Evolutionary conservation across 768 basidiomycete species (phyloP).

Genomic region (Naganishia randhawae): DNA sequence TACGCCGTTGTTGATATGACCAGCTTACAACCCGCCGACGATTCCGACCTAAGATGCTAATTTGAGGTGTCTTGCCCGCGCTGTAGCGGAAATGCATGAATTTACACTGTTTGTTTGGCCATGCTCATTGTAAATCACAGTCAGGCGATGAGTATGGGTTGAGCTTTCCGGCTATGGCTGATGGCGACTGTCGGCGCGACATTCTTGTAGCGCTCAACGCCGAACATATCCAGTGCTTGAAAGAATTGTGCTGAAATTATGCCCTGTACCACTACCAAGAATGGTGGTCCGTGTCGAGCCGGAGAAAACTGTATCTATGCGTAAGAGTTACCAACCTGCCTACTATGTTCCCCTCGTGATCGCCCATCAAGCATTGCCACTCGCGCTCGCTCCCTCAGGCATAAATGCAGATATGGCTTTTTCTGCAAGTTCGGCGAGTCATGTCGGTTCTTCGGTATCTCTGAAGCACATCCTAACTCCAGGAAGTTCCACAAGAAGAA

Average conservation of each 20-base stretch:
- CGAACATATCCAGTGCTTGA: slow-evolving; percentile 3
- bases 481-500: not conserved
- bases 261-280: not conserved
- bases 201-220: not conserved
- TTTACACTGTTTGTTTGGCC: not conserved
- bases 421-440: slow-evolving; percentile 4
- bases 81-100: not conserved
- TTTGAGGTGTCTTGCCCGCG: not conserved
- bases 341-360: not conserved
- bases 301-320: slow-evolving; percentile 12
- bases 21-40: not conserved
- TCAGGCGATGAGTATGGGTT: too few species aligned
- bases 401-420: not conserved
- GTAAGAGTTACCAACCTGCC: too few species aligned
- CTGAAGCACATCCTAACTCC: not conserved
- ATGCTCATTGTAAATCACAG: slow-evolving; percentile 2
- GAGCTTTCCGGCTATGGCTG: too few species aligned
- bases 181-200: too few species aligned
- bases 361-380: not conserved
- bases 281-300: not conserved
- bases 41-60: not conserved
- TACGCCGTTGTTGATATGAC: not conserved
- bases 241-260: not conserved
- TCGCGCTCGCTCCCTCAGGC: not conserved
- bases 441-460: slow-evolving; percentile 3